Percentiles rank a stretch among this genome's conserved stretches.
Conservation (phyloP, 75 land plant genomes). For the Sequoia sempervirens region DNA sequence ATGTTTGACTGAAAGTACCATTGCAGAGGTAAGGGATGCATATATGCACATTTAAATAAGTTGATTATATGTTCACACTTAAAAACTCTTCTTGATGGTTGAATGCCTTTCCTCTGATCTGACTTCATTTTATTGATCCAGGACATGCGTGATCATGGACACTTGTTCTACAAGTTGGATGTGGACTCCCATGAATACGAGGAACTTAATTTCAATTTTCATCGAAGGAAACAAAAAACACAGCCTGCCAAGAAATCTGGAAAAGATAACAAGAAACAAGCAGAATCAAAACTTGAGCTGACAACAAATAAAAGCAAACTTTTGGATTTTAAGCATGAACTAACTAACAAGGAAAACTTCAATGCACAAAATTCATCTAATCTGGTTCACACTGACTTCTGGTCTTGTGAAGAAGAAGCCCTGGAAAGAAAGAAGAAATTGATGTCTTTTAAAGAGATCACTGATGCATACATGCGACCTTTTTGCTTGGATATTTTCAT, state of each 20-base stretch:
- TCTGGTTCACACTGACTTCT: not conserved
- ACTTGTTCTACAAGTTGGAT: constrained; percentile 52
- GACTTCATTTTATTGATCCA: not conserved
- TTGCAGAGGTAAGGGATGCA: not conserved
- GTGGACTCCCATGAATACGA: constrained; percentile 47
- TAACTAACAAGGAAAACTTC: not conserved
- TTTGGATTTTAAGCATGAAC: not conserved
- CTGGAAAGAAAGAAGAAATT: constrained; percentile 40
- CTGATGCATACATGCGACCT: constrained; percentile 79
- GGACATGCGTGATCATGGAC: constrained; percentile 47
- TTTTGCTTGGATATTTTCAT: constrained; percentile 82
- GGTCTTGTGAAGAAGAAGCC: constrained; percentile 1
- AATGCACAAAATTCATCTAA: not conserved
- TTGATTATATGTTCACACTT: not conserved
- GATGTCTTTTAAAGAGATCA: constrained; percentile 72
- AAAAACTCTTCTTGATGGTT: not conserved
- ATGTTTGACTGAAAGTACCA: not conserved
- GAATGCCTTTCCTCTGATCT: not conserved
- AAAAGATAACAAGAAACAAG: not conserved
- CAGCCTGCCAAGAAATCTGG: constrained; percentile 6
- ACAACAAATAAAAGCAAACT: constrained; percentile 2
- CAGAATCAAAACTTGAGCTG: not conserved
- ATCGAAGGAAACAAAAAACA: constrained; percentile 19
- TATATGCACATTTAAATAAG: not conserved
- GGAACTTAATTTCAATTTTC: constrained; percentile 40